A percentile compares a stretch with the other conserved stretches of the same genome.
Evolutionary conservation across 805 yeast species (phyloP).

Genomic region (Tetrapisispora arboricola): DNA sequence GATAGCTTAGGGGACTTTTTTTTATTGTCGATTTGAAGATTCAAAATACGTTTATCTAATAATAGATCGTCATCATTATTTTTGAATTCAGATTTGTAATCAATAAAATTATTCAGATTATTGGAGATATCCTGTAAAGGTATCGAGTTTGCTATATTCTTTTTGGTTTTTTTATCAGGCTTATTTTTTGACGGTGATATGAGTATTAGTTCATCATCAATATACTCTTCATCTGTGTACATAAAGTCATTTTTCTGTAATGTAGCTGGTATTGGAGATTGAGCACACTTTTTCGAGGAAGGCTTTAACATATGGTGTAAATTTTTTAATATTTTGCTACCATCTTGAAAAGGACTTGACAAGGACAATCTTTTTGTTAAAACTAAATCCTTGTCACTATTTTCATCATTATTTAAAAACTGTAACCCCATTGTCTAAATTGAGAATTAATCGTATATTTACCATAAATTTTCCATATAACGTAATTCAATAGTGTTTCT

Average conservation of each 20-base stretch:
- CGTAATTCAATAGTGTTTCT: too few relatives aligned
- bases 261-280: too few relatives aligned
- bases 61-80: neutral
- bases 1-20: neutral
- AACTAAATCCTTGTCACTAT: neutral
- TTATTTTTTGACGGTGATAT: conserved; percentile 1
- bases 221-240: neutral
- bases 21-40: neutral
- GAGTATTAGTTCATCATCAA: neutral
- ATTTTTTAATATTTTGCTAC: conserved; percentile 15
- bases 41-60: neutral
- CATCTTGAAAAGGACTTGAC: conserved; percentile 16
- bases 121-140: conserved; percentile 2
- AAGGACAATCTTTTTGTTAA: conserved; percentile 10
- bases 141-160: neutral
- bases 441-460: neutral
- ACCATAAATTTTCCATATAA: too few relatives aligned
- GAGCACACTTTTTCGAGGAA: conserved; percentile 5
- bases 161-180: neutral
- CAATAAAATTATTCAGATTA: neutral
- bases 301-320: conserved; percentile 17
- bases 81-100: neutral
- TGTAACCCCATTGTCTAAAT: neutral
- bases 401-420: neutral
- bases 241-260: neutral